These are phyloP conservation scores for Lentinula aciculospora DNA, from an alignment of 768 basidiomycete species.

Conservation along the genomic window DNA sequence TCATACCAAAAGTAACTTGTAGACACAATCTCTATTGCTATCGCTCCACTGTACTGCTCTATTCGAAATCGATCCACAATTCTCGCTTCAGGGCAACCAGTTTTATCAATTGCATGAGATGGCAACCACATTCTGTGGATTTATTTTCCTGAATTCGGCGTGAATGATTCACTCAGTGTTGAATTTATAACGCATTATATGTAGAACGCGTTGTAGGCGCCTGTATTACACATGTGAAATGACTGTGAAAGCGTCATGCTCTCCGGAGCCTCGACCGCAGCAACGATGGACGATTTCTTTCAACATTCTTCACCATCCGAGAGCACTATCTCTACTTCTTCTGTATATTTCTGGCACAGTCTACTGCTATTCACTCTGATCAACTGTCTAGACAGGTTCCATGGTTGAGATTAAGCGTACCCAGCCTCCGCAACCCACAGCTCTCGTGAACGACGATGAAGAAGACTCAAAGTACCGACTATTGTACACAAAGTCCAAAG, in stretches of 20 bases:
- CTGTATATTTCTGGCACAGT: conserved; percentile 28
- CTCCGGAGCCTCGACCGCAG: neutral
- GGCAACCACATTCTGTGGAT: too few species aligned
- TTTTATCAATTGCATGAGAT: too few species aligned
- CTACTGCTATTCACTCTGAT: conserved; percentile 7
- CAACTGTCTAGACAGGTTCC: conserved; percentile 34
- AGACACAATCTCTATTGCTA: neutral
- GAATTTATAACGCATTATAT: too few species aligned
- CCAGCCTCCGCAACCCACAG: conserved; percentile 20
- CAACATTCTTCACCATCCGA: conserved; percentile 32
- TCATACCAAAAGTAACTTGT: conserved; percentile 81
- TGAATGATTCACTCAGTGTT: too few species aligned
- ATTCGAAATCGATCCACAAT: neutral
- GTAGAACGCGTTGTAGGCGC: too few species aligned
- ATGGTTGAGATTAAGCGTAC: conserved; percentile 74
- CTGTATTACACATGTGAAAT: conserved; percentile 7
- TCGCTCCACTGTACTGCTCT: neutral
- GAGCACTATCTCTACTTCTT: conserved; percentile 40
- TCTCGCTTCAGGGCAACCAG: too few species aligned
- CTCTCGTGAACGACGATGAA: conserved; percentile 1
- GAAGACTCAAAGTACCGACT: conserved; percentile 69
- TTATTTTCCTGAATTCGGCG: too few species aligned
- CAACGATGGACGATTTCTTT: conserved; percentile 3
- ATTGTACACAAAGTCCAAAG: conserved; percentile 89
- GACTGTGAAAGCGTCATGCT: neutral